Base-by-base conservation (phyloP, 441 rosid genomes). In the Bocquillonia castaneifolia region DNA sequence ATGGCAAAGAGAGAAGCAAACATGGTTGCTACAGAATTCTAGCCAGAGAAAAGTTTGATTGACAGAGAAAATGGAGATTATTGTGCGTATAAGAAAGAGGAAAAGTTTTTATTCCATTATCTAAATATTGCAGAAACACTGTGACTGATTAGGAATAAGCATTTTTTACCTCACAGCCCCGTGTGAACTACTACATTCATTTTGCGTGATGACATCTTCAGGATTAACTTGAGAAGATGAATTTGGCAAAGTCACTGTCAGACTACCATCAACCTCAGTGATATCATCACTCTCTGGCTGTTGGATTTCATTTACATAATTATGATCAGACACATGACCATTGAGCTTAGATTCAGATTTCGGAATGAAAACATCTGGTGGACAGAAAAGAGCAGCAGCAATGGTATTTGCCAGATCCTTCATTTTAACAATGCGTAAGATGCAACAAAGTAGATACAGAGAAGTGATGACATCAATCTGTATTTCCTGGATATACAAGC, bases 401-500 rank as follows among this genome's bases (percentile, higher is more conserved):
- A 91, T 81, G 64, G 83, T 82, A 73, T 93, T 96, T 34, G 96
- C 96, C 91, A 93, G 76, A 81, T 96, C 98, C 83, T 87, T 96
- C 80, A 91, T 96, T 81, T 96, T 93, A 67, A 96, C 92, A 58
- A 93, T 86, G 78, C 84, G 92, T 79, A 96, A 78, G 82, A 96
- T 93, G 96, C 96, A 89, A 65, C 96, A 96, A 73, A 96, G 90
- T 70, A 91, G 78, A 81, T 92, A 93, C 72, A 96, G 83, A 64
- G 96, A 91, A 73, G 97, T 89, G 76, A 84, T 75, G 42, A 93
- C 84, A 76, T 88, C 88, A 56, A 89, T 72, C 73, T 79, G 79
- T 55, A 70, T 70, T 63, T 81, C 96, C 99, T 96, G 88, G 68
- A 80, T 74, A 67, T 56, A 72, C 57, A 75, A 72, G 78, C 66